Percentiles rank a stretch among this genome's conserved stretches.
Conservation (phyloP, 352 stramenopile genomes). For the Paralagenidium karlingii region DNA sequence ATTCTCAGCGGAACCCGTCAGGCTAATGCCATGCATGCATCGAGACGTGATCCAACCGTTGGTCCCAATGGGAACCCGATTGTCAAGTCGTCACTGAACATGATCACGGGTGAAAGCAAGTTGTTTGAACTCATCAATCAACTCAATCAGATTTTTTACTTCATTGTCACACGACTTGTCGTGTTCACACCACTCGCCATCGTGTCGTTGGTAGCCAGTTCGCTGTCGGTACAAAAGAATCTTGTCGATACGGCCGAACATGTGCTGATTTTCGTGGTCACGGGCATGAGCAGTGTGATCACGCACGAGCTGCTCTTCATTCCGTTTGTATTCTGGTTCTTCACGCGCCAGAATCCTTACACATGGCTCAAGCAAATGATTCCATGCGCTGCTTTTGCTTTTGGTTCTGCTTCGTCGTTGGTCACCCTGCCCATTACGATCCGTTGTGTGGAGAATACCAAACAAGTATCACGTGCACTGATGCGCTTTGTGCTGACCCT, state of each 20-base stretch:
- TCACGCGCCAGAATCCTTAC: constrained; percentile 14
- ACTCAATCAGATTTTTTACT: constrained; percentile 61
- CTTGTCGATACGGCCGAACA: constrained; percentile 5
- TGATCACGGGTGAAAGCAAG: constrained; percentile 26
- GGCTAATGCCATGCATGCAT: constrained; percentile 14
- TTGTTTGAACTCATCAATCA: constrained; percentile 45
- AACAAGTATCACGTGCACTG: constrained; percentile 6
- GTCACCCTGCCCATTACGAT: constrained; percentile 14
- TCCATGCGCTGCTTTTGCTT: constrained; percentile 13
- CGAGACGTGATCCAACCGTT: constrained; percentile 5
- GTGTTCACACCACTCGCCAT: constrained; percentile 22
- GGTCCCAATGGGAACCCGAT: too few relatives aligned
- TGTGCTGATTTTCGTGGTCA: constrained; percentile 9
- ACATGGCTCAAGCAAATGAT: constrained; percentile 11
- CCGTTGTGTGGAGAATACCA: constrained; percentile 10
- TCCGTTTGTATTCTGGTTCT: constrained; percentile 8
- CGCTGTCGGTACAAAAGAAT: constrained; percentile 13
- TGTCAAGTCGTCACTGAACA: constrained; percentile 13
- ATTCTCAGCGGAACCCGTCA: constrained; percentile 25
- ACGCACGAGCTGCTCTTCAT: constrained; percentile 13
- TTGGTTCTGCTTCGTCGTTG: constrained; percentile 14
- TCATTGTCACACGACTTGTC: constrained; percentile 43
- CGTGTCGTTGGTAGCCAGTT: constrained; percentile 20
- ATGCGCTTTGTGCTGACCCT: constrained; percentile 13
- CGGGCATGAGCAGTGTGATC: constrained; percentile 4